Evolutionary conservation across 2,329 filamentous ascomycete genomes (phyloP), one percentile per base, ranked within the genome.

Genomic region (Ceratocystis cubensis): DNA sequence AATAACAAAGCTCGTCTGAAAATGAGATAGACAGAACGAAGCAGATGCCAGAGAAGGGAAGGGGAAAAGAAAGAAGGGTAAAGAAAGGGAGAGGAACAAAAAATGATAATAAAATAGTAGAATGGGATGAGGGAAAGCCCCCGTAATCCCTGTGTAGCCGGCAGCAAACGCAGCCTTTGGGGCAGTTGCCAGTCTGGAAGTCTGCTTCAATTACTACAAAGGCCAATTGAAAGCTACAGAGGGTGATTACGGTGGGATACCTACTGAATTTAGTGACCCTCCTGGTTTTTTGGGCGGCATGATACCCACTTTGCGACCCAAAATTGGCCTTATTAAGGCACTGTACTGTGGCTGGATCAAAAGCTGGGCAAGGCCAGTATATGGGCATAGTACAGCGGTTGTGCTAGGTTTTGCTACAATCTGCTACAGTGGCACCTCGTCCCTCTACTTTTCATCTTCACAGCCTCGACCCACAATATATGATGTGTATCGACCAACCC

Each of bases 1-100:
- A 57, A 45, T n/a, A 44, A 57, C 48, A 65, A 46, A 57, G 20
- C 33, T 25, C 46, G 33, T 25, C 56, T 30, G 53, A 57, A 6
- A 57, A 57, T 57, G 28, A 28, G 53, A 57, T 30, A 5, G n/a
- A 53, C 48, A 30, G 53, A 50, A 50, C 48, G n/a, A 50, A 50
- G 22, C 53, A 57, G 28, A 57, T 57, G 53, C 53, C 28, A 33
- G 20, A 30, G 53, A 17, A 33, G 13, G 22, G 8, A n/a, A 50
- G 22, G n/a, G 8, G 22, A 50, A 25, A 10, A 25, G 48, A 13
- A 50, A 50, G 48, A 50, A 50, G 22, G 20, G 48, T 20, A 8
- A 41, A 4, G 5, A 41, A 22, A 50, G n/a, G 48, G 22, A 50
- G 22, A 25, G 48, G n/a, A 22, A 22, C 20, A 22, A 50, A 20